Base-by-base conservation (phyloP, 106 monocot species). In the Narthecium ossifragum region DNA sequence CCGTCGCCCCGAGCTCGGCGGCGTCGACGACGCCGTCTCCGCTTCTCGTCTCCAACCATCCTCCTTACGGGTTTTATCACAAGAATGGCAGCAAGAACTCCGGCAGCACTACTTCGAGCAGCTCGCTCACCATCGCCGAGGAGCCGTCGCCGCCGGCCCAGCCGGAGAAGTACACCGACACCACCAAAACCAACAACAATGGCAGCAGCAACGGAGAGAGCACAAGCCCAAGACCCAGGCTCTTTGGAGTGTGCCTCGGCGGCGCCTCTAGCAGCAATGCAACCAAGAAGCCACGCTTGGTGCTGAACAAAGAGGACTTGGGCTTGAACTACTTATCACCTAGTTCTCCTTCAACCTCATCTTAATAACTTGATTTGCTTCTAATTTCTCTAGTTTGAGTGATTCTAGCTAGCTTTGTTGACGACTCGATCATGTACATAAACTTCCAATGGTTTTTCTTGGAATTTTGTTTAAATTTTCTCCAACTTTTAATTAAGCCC, bases 71-170 rank as follows among this genome's bases (percentile, higher is more conserved):
- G 28, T 36, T 43, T 18, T 26, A 17, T 22, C 21, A 6, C 37
- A 52, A 43, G 39, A 43, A 31, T 46, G 49, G 69, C 20, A 12
- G 54, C 7, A 62, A 32, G 15, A 75, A 71, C 78, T 77, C 72
- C 24, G 82, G 84, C 25, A 96, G 90, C 63, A 72, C 78, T 12
- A 96, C 94, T 2, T 96, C 94, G 1, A 86, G 94, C 38, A 96
- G 94, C 63, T 96, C 94, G 1, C 70, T 96, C 49, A 96, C 94
- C 53, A 80, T 96, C 24, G 94, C 78, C n/a, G 94, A 96, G 26
- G 94, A 90, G 41, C 75, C 80, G 0, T 57, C 58, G 8, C 57
- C 53, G 18, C 47, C 13, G 10, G n/a, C n/a, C n/a, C n/a, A n/a
- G n/a, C n/a, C n/a, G n/a, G n/a, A n/a, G n/a, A n/a, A n/a, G n/a